Conservation (phyloP, 179 eudicot genomes). For the Dionaea muscipula region DNA sequence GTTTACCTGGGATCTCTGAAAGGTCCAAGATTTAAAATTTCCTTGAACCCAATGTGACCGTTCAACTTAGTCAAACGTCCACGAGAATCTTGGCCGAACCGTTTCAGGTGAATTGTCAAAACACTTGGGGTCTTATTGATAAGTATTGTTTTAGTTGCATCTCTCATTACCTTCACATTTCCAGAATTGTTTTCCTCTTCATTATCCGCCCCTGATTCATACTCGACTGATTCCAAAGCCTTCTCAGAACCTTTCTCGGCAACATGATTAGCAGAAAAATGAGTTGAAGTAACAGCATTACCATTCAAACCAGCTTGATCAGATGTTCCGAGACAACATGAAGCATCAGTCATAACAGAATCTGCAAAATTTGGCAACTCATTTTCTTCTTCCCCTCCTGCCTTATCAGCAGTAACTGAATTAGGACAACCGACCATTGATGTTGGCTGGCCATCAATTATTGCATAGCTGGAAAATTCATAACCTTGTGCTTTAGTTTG, state of each 20-base stretch:
- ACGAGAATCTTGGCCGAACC: conserved; percentile 85
- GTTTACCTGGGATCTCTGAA: conserved; percentile 67
- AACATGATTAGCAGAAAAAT: conserved; percentile 8
- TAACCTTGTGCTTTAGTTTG: conserved; percentile 16
- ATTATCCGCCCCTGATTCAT: conserved; percentile 30
- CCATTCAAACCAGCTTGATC: conserved; percentile 15
- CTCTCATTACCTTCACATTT: conserved; percentile 59
- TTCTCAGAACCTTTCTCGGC: conserved; percentile 5
- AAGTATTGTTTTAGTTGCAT: conserved; percentile 69
- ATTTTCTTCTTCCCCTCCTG: conserved; percentile 15
- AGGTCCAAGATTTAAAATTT: conserved; percentile 56
- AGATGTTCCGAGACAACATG: conserved; percentile 13
- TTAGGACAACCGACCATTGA: conserved; percentile 1
- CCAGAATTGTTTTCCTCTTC: conserved; percentile 28
- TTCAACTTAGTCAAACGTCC: conserved; percentile 79
- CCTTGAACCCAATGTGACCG: conserved; percentile 77
- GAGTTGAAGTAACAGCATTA: conserved; percentile 16
- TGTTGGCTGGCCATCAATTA: neutral
- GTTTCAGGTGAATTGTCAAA: conserved; percentile 81
- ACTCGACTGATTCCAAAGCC: conserved; percentile 13
- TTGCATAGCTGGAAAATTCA: conserved; percentile 12
- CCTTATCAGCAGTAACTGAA: conserved; percentile 8
- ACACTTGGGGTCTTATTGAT: conserved; percentile 55
- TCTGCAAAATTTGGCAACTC: conserved; percentile 14
- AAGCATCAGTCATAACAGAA: conserved; percentile 12